Conservation (phyloP, 345 rosid genomes). For the Psidium friedrichsthalianum region DNA sequence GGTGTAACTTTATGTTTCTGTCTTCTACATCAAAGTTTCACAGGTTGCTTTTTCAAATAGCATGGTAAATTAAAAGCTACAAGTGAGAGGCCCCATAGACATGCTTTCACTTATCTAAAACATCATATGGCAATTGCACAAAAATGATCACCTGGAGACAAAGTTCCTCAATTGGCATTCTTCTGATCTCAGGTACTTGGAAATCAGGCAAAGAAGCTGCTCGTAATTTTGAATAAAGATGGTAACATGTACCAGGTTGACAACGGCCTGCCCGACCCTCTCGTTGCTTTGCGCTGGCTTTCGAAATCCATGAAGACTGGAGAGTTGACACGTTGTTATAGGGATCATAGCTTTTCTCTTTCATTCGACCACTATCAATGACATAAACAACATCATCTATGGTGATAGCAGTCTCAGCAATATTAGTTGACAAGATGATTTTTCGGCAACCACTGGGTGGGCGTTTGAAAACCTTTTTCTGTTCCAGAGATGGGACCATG, state of each 20-base stretch:
- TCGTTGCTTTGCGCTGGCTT: conserved; percentile 92
- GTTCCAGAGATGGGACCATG: conserved; percentile 80
- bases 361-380: conserved; percentile 93
- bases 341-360: conserved; percentile 94
- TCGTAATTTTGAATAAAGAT: conserved; percentile 67
- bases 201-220: conserved; percentile 78
- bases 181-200: conserved; percentile 83
- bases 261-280: conserved; percentile 97
- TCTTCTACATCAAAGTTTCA: not conserved
- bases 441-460: conserved; percentile 81
- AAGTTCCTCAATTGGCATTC: conserved; percentile 90
- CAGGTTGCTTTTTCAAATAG: not conserved
- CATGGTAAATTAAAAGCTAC: not conserved
- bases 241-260: conserved; percentile 91
- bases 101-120: not conserved
- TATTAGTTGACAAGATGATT: conserved; percentile 81
- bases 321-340: conserved; percentile 82
- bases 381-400: conserved; percentile 96
- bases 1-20: no score
- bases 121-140: not conserved
- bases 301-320: conserved; percentile 85
- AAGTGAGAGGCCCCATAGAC: not conserved
- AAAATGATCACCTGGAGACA: conserved; percentile 65
- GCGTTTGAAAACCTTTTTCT: conserved; percentile 67
- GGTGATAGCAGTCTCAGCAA: conserved; percentile 88